Conservation (phyloP, 2,329 filamentous ascomycete genomes). For the Myriosclerotinia curreyana region DNA sequence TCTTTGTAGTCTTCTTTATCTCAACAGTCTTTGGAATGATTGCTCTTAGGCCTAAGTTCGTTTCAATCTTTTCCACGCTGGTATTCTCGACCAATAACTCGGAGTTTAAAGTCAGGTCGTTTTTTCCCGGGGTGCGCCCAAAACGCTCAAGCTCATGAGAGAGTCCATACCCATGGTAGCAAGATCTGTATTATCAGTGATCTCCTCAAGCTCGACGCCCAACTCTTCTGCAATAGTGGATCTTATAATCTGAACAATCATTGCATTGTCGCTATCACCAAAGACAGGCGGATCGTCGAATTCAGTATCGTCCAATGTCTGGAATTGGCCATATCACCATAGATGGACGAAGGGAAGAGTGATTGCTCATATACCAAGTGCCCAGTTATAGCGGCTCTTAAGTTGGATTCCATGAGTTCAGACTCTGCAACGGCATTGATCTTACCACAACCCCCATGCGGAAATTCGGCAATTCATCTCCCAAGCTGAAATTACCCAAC, state of each 20-base stretch:
- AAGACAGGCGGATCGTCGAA: not conserved
- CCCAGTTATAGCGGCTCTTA: conserved; percentile 46
- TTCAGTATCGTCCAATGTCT: conserved; percentile 5
- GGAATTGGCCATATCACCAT: conserved; percentile 61
- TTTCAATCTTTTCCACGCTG: conserved; percentile 30
- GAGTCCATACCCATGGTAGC: conserved; percentile 24
- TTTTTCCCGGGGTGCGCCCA: conserved; percentile 19
- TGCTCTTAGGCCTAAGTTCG: conserved; percentile 26
- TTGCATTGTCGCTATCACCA: conserved; percentile 5
- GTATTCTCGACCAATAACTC: conserved; percentile 32
- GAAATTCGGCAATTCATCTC: too few species aligned
- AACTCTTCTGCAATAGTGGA: conserved; percentile 27
- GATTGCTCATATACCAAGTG: conserved; percentile 57
- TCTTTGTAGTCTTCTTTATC: conserved; percentile 9
- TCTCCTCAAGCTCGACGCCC: conserved; percentile 22
- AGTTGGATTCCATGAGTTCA: conserved; percentile 46
- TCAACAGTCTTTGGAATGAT: conserved; percentile 19
- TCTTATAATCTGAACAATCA: conserved; percentile 21
- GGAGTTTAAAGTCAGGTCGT: conserved; percentile 43
- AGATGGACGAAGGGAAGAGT: conserved; percentile 49
- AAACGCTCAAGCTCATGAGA: conserved; percentile 22
- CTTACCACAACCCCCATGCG: too few species aligned
- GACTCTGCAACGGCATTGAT: conserved; percentile 53
- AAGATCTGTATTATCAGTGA: conserved; percentile 21
- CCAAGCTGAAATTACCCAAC: too few species aligned